phyloP scores from a whole-genome alignment of 2,329 filamentous ascomycete species.

The Coniosporium tulheliwenetii region DNA sequence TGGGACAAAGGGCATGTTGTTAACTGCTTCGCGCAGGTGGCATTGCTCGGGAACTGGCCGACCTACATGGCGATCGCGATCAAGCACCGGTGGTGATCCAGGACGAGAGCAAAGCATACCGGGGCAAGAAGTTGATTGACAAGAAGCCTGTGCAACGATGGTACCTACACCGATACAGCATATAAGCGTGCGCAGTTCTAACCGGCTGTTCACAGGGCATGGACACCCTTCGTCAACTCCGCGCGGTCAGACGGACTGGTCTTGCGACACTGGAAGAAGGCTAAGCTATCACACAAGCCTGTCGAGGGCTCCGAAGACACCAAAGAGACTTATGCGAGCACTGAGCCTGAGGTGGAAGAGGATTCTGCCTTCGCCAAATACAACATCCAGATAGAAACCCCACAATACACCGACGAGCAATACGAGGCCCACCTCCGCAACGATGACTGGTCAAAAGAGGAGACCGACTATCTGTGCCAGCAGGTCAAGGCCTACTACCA shows the following conservation, averaged over 20 bases:
- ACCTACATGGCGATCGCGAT: slow-evolving; percentile 32
- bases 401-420: slow-evolving; percentile 73
- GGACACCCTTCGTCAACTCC: slow-evolving; percentile 59
- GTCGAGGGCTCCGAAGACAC: slow-evolving; percentile 12
- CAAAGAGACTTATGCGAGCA: slow-evolving; percentile 14
- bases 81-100: slow-evolving; percentile 35
- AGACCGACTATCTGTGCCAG: slow-evolving; percentile 80
- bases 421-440: slow-evolving; percentile 62
- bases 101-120: slow-evolving; percentile 27
- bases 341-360: slow-evolving; percentile 20
- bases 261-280: slow-evolving; percentile 65
- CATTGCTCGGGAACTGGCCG: slow-evolving; percentile 33
- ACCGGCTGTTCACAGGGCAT: slow-evolving; percentile 42
- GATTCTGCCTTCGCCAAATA: slow-evolving; percentile 63
- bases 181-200: slow-evolving; percentile 15
- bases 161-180: not conserved
- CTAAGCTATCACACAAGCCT: slow-evolving; percentile 9
- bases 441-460: slow-evolving; percentile 74
- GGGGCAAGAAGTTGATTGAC: slow-evolving; percentile 23
- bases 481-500: slow-evolving; percentile 66
- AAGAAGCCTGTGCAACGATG: slow-evolving; percentile 1
- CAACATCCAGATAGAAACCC: slow-evolving; percentile 65
- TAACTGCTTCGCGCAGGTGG: slow-evolving; percentile 20
- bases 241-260: slow-evolving; percentile 58
- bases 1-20: slow-evolving; percentile 3